A percentile compares a stretch with the other conserved stretches of the same genome.
Evolutionary conservation across 805 yeast species (phyloP).

Genomic region (Starmerella tilneyi): DNA sequence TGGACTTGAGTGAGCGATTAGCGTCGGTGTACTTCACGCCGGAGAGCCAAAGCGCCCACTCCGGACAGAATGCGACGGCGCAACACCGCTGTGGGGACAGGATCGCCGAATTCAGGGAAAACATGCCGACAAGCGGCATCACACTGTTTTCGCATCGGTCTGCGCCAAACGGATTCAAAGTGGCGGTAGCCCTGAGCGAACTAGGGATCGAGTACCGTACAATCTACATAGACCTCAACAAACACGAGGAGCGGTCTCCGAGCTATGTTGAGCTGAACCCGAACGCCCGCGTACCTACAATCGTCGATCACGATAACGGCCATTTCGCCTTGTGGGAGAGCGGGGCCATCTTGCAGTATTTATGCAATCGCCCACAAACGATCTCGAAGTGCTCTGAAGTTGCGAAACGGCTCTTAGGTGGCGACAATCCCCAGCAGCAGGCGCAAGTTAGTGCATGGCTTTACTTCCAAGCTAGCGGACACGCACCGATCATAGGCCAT

Average conservation of each 20-base stretch:
- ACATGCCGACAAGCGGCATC: slow-evolving; percentile 71
- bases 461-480: slow-evolving; percentile 92
- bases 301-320: slow-evolving; percentile 76
- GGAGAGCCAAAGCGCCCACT: slow-evolving; percentile 1
- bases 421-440: slow-evolving; percentile 66
- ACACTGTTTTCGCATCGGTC: slow-evolving; percentile 76
- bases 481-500: slow-evolving; percentile 98
- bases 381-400: slow-evolving; percentile 38
- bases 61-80: neutral
- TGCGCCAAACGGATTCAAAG: slow-evolving; percentile 94
- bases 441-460: slow-evolving; percentile 80
- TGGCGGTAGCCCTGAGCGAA: slow-evolving; percentile 80
- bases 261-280: slow-evolving; percentile 91
- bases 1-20: slow-evolving; percentile 16
- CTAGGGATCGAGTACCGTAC: slow-evolving; percentile 70
- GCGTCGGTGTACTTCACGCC: slow-evolving; percentile 9
- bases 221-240: slow-evolving; percentile 72
- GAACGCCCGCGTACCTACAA: slow-evolving; percentile 89
- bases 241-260: slow-evolving; percentile 85
- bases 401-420: slow-evolving; percentile 50
- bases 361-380: slow-evolving; percentile 42
- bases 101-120: slow-evolving; percentile 59
- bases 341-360: slow-evolving; percentile 78
- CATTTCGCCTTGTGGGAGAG: slow-evolving; percentile 88
- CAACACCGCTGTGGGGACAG: slow-evolving; percentile 30